Base-by-base conservation (phyloP, 495 filamentous ascomycete species). In the Daldinia grandis region DNA sequence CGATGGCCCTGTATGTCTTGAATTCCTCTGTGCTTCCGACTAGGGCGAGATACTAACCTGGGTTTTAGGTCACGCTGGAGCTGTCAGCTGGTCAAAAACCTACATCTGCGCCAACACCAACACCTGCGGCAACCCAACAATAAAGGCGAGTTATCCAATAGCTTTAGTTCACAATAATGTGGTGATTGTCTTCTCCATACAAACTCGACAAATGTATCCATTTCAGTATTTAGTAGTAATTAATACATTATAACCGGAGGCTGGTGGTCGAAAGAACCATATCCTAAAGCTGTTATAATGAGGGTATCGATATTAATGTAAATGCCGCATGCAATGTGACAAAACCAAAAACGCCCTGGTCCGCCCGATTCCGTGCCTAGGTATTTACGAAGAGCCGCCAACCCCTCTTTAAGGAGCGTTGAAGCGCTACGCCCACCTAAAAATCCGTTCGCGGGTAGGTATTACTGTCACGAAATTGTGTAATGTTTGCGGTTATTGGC, bases 1-100 rank as follows among this genome's bases (percentile, higher is more conserved):
- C 72, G 94, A 98, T 76, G 95, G 94, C 62, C 94, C 94, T 78
- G 94, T 97, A 85, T 87, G 92, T 62, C 66, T 84, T 57, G 70
- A 74, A 66, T 58, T 69, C 35, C 76, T 69, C 21, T 67, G 33
- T 24, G 61, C 51, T 68, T 5, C 56, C 40, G 42, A 60, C 49
- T 64, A 37, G 44, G 54, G 40, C 27, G 10, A 66, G 50, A 50
- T 47, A 35, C 33, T 74, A 54, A 78, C 42, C 5, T 17, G 1
- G 24, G 14, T 30, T 64, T 65, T 67, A 78, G 76, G 76, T 78
- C 67, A 78, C 76, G 33, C 64, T 78, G 31, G 76, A 78, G 47
- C 25, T 78, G 58, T 73, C 69, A 62, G 72, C 71, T 67, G 56
- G 64, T 28, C 73, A 72, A 40, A 73, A 66, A 59, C 40, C 61